Base-by-base conservation (phyloP, 352 stramenopile species). In the Phytophthora cryptogea region DNA sequence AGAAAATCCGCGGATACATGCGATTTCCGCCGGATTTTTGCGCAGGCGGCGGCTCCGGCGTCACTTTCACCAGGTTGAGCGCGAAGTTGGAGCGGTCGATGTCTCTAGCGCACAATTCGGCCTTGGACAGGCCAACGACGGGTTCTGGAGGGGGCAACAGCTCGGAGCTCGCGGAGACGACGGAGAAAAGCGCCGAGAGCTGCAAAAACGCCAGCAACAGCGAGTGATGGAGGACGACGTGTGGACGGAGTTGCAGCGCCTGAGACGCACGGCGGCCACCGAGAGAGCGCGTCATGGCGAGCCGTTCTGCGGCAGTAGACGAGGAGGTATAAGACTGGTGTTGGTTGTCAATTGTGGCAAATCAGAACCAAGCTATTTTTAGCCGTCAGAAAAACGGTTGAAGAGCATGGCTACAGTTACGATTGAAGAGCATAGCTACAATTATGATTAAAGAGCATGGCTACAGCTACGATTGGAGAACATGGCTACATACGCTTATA, bases 1-100 rank as follows among this genome's bases (percentile, higher is more conserved):
- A 93, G 46, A 92, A 70, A 16, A 92, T 61, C 51, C 72, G 78
- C 40, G 83, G 81, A 54, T 85, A 88, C 10, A 40, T 33, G 26
- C 20, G 11, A 40, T 57, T 58, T 36, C 20, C 26, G 2, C 10
- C 26, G n/a, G 46, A 60, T 28, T 47, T 51, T 45, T 46, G 54
- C 10, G 26, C n/a, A 9, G 45, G 51, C 2, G 45, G 27, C 8
- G 33, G 49, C 59, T 78, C 54, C 1, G 75, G 67, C 8, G 46
- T 62, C 8, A 94, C 74, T 2, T 72, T 43, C 4, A 92, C 55
- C 11, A 90, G 59, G 0, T 66, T 47, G 17, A 92, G 54, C 8
- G 70, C 66, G n/a, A 49, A 54, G 23, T 68, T 66, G 4, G 79
- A 85, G 16, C 54, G 51, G 30, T 83, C 58, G 5, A 78, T 60